These are phyloP conservation scores for Aspergillus bridgeri DNA, from an alignment of 495 filamentous ascomycete genomes.

Conservation along the genomic window DNA sequence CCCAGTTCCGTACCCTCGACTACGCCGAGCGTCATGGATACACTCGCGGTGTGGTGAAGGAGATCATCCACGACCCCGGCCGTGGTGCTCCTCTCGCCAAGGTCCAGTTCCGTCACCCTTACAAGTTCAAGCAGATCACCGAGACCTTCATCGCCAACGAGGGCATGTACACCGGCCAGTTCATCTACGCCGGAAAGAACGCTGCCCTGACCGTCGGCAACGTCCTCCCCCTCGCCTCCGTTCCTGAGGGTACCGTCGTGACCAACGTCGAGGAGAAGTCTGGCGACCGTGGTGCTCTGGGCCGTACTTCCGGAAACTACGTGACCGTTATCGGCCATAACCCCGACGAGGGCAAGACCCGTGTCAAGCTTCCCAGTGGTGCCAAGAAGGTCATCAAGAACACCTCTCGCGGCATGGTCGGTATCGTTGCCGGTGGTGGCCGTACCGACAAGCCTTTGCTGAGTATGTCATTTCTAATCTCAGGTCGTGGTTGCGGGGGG, in stretches of 20 bases:
- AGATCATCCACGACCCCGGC: constrained; percentile 98
- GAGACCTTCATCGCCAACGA: constrained; percentile 99
- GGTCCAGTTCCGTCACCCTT: constrained; percentile 91
- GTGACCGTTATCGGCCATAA: constrained; percentile 98
- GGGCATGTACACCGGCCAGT: constrained; percentile 99
- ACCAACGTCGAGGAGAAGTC: constrained; percentile 99
- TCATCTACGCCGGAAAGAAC: constrained; percentile 99
- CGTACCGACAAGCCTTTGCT: constrained; percentile 98
- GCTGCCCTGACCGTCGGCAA: constrained; percentile 93
- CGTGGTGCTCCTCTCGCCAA: constrained; percentile 96
- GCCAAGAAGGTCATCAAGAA: constrained; percentile 98
- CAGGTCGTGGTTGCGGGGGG: not conserved
- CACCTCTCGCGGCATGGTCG: constrained; percentile 94
- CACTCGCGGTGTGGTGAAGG: constrained; percentile 93
- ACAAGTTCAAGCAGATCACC: constrained; percentile 84
- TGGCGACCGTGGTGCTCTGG: constrained; percentile 93
- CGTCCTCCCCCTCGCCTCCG: constrained; percentile 85
- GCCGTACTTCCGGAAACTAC: constrained; percentile 98
- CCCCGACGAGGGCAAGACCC: constrained; percentile 97
- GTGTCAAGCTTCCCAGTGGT: constrained; percentile 97
- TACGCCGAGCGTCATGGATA: constrained; percentile 96
- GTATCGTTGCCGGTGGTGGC: constrained; percentile 98
- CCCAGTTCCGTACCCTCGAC: constrained; percentile 93
- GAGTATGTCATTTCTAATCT: constrained; percentile 39
- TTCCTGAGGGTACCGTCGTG: constrained; percentile 98